Evolutionary conservation across 1,284 basidiomycete species (phyloP).

Genomic region (Athelia psychrophila): DNA sequence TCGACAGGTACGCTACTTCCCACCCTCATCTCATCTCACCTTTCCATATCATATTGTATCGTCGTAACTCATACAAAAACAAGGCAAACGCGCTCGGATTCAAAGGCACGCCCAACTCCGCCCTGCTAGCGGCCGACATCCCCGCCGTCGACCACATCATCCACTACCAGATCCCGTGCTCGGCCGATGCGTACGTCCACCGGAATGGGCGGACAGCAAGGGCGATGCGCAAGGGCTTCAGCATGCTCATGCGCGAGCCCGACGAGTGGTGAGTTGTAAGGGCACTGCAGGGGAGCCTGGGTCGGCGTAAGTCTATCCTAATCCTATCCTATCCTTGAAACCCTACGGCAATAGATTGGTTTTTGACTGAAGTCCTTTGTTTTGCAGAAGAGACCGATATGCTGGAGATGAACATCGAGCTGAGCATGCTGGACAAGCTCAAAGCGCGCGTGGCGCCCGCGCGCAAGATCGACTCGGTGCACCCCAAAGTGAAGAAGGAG

Average conservation of each 20-base stretch:
- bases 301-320: slow-evolving; percentile 67
- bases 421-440: slow-evolving; percentile 82
- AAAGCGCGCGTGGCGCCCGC: slow-evolving; percentile 84
- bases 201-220: slow-evolving; percentile 96
- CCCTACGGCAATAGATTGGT: too few species aligned
- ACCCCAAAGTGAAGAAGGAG: slow-evolving; percentile 82
- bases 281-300: slow-evolving; percentile 71
- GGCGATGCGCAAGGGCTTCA: slow-evolving; percentile 86
- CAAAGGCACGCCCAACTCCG: slow-evolving; percentile 68
- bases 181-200: slow-evolving; percentile 86
- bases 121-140: slow-evolving; percentile 95
- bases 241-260: slow-evolving; percentile 85
- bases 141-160: slow-evolving; percentile 93
- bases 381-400: slow-evolving; percentile 63
- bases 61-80: too few species aligned
- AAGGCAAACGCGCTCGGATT: slow-evolving; percentile 49
- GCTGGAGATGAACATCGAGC: slow-evolving; percentile 79
- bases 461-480: slow-evolving; percentile 79
- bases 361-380: not conserved
- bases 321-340: too few species aligned
- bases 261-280: slow-evolving; percentile 81
- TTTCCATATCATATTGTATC: too few species aligned
- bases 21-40: not conserved
- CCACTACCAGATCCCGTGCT: slow-evolving; percentile 90
- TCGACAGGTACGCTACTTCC: slow-evolving; percentile 71